A percentile compares a stretch with the other conserved stretches of the same genome.
Conservation (phyloP, 139 green algal genomes). For the Chlorella sorokiniana region DNA sequence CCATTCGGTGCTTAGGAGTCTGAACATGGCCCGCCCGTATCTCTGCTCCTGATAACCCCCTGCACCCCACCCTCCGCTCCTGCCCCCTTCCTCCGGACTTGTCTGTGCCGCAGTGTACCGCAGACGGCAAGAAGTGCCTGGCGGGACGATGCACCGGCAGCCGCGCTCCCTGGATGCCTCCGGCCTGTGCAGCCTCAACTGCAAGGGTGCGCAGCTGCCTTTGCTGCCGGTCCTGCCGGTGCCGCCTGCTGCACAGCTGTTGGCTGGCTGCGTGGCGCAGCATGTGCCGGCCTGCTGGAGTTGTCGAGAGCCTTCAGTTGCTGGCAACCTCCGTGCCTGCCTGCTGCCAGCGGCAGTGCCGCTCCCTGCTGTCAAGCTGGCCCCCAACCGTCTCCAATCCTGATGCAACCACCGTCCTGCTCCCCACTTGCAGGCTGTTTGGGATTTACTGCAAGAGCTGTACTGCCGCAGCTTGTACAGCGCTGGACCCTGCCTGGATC, state of each 20-base stretch:
- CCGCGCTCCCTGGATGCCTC: neutral
- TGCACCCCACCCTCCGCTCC: neutral
- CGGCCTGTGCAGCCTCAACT: slow-evolving; percentile 4
- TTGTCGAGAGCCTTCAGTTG: no score
- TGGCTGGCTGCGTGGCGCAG: no score
- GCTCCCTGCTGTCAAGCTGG: neutral
- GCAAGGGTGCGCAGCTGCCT: neutral
- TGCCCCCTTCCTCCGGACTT: neutral
- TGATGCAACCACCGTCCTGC: no score
- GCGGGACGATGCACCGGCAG: neutral
- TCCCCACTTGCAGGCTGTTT: neutral
- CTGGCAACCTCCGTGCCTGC: no score
- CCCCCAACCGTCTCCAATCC: neutral
- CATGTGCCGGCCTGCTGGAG: no score
- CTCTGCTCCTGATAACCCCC: no score
- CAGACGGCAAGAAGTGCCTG: neutral
- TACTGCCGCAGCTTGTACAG: neutral
- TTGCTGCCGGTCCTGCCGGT: no score
- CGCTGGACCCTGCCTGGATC: slow-evolving; percentile 1
- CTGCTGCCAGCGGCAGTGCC: no score
- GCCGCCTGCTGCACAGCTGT: neutral
- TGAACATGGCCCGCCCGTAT: no score
- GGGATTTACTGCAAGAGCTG: neutral
- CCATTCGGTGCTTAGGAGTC: no score
- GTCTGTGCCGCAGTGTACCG: neutral